A percentile compares a stretch with the other conserved stretches of the same genome.
Evolutionary conservation across 805 yeast genomes (phyloP).

Genomic region (Metschnikowia vanudenii): DNA sequence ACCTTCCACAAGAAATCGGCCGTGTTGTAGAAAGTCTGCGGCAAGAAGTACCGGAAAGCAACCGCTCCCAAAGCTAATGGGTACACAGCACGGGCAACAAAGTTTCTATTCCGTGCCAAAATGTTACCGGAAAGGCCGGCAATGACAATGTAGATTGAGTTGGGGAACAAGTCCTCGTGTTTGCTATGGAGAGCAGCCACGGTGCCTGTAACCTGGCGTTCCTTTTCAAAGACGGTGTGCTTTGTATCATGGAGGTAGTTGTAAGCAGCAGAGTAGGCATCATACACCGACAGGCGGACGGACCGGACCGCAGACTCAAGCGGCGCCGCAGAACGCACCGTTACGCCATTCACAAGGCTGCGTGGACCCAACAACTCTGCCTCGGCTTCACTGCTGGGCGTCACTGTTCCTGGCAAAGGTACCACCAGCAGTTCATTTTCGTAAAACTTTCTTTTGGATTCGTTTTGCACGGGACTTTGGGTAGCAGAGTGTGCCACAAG

Average conservation of each 20-base stretch:
- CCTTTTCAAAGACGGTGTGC: slow-evolving; percentile 52
- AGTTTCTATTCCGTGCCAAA: slow-evolving; percentile 63
- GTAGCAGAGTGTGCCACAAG: slow-evolving; percentile 1
- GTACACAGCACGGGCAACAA: slow-evolving; percentile 50
- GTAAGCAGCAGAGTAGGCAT: slow-evolving; percentile 26
- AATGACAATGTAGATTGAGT: slow-evolving; percentile 62
- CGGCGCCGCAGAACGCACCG: slow-evolving; percentile 50
- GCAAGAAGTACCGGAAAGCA: slow-evolving; percentile 69
- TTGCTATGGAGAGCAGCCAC: slow-evolving; percentile 61
- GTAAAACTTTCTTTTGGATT: slow-evolving; percentile 43
- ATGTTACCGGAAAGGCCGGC: slow-evolving; percentile 74
- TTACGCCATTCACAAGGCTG: slow-evolving; percentile 52
- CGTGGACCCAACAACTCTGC: slow-evolving; percentile 46
- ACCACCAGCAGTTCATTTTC: slow-evolving; percentile 47
- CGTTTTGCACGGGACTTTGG: slow-evolving; percentile 13
- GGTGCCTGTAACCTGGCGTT: slow-evolving; percentile 61
- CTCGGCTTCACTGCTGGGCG: slow-evolving; percentile 43
- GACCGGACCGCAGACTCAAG: slow-evolving; percentile 49
- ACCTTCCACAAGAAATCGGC: slow-evolving; percentile 54
- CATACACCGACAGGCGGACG: slow-evolving; percentile 45
- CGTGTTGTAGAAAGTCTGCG: slow-evolving; percentile 67
- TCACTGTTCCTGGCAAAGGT: slow-evolving; percentile 51
- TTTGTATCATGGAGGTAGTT: slow-evolving; percentile 48
- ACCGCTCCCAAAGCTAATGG: slow-evolving; percentile 62
- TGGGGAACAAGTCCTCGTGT: slow-evolving; percentile 70